Conservation (phyloP, 257 asterid genomes). For the Dorcoceras hygrometricum region DNA sequence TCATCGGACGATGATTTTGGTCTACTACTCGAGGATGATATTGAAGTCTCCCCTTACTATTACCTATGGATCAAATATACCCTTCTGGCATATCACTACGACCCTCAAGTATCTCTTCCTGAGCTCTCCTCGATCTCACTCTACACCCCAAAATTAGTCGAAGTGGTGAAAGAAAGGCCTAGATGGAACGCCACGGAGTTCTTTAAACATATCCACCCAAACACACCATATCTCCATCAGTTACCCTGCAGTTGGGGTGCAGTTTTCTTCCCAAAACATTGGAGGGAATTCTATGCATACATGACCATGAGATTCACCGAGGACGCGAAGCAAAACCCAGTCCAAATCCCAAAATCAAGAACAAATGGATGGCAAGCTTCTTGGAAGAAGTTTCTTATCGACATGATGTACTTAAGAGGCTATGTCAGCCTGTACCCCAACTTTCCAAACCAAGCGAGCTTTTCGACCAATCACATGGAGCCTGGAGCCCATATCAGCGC, state of each 20-base stretch:
- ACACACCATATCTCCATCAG: constrained; percentile 95
- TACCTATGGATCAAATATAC: constrained; percentile 90
- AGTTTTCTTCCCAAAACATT: constrained; percentile 83
- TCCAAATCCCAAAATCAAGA: constrained; percentile 90
- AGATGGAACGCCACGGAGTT: constrained; percentile 85
- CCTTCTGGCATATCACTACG: constrained; percentile 78
- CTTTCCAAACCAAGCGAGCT: constrained; percentile 86
- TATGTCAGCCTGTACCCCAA: constrained; percentile 86
- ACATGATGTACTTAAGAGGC: constrained; percentile 92
- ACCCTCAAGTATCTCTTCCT: constrained; percentile 79
- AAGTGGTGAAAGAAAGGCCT: constrained; percentile 93
- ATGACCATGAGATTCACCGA: constrained; percentile 92
- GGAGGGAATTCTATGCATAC: constrained; percentile 92
- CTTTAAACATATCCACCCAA: constrained; percentile 72
- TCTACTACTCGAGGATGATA: constrained; percentile 83
- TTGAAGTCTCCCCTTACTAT: constrained; percentile 88
- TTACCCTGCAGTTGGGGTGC: constrained; percentile 99
- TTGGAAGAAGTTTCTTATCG: constrained; percentile 91
- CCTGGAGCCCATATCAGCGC: constrained; percentile 95
- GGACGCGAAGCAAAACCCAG: constrained; percentile 80
- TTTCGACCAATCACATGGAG: constrained; percentile 95
- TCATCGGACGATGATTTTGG: constrained; percentile 85
- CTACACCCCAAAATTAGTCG: constrained; percentile 85
- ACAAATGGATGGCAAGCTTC: constrained; percentile 99
- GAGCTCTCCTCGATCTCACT: constrained; percentile 85